Percentiles rank a stretch among this genome's conserved stretches.
These are phyloP conservation scores for Aspergillus latus DNA, from an alignment of 2,329 filamentous ascomycete genomes.

Conservation along the genomic window DNA sequence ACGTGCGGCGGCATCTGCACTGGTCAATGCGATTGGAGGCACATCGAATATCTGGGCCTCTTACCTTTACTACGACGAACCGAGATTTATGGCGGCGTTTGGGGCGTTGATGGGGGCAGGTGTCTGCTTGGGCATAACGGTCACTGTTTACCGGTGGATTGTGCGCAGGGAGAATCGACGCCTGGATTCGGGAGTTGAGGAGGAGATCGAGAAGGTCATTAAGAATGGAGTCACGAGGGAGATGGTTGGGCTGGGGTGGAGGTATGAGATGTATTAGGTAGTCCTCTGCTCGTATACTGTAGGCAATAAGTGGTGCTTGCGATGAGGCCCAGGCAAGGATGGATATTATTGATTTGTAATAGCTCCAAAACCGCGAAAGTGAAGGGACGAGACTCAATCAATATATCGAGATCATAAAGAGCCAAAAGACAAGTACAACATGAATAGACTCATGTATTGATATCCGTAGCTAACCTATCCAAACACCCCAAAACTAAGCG, in stretches of 20 bases:
- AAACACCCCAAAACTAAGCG: slow-evolving; percentile 35
- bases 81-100: slow-evolving; percentile 45
- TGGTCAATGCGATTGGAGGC: slow-evolving; percentile 39
- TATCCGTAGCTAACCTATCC: slow-evolving; percentile 8
- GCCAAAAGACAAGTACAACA: too few relatives aligned
- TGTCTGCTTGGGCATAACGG: slow-evolving; percentile 31
- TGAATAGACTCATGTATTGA: too few relatives aligned
- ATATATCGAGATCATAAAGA: too few relatives aligned
- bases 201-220: slow-evolving; percentile 40
- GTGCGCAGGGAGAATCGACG: slow-evolving; percentile 42
- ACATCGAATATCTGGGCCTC: slow-evolving; percentile 29
- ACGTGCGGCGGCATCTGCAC: slow-evolving; percentile 43
- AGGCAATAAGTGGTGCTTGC: too few relatives aligned
- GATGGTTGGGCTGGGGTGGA: slow-evolving; percentile 45
- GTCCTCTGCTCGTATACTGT: too few relatives aligned
- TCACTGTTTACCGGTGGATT: slow-evolving; percentile 42
- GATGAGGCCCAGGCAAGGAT: too few relatives aligned
- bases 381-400: too few relatives aligned
- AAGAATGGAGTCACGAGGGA: slow-evolving; percentile 47
- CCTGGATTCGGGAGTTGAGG: slow-evolving; percentile 39
- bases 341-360: too few relatives aligned
- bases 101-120: slow-evolving; percentile 36
- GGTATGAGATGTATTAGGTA: slow-evolving; percentile 47
- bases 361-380: too few relatives aligned
- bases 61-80: slow-evolving; percentile 24